Conservation (phyloP, 1,284 basidiomycete genomes). For the Austroboletus novae-zelandiae region DNA sequence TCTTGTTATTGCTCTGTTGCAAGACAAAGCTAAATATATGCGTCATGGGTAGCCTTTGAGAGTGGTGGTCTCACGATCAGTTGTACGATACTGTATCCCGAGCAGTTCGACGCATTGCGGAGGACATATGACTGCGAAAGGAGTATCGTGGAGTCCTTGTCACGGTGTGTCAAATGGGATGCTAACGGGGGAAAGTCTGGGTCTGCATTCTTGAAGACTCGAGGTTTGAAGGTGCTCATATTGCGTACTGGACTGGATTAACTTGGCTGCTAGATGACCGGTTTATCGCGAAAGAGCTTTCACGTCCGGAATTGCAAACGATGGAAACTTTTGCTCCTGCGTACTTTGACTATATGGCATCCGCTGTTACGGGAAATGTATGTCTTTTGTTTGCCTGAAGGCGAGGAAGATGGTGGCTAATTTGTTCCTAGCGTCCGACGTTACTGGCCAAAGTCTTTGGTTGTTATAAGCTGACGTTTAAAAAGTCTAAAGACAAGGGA, state of each 20-base stretch:
- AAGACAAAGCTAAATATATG: conserved; percentile 1
- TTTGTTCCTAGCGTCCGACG: conserved; percentile 74
- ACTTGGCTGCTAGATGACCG: conserved; percentile 73
- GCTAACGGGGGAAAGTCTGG: conserved; percentile 96
- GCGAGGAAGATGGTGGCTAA: conserved; percentile 1
- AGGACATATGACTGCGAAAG: conserved; percentile 92
- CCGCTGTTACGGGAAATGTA: conserved; percentile 77
- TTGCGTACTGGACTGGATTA: neutral
- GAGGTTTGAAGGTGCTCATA: conserved; percentile 51
- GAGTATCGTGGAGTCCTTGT: conserved; percentile 90
- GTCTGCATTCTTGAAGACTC: conserved; percentile 93
- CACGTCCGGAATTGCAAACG: conserved; percentile 87
- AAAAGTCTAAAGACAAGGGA: conserved; percentile 70
- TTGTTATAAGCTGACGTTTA: conserved; percentile 94
- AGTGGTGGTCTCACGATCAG: conserved; percentile 91
- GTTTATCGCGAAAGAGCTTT: conserved; percentile 97
- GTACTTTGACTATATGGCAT: conserved; percentile 97
- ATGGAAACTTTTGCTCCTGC: conserved; percentile 97
- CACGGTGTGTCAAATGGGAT: conserved; percentile 96
- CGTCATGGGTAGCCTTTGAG: conserved; percentile 81
- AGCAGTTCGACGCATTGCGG: conserved; percentile 95
- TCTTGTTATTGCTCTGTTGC: conserved; percentile 10
- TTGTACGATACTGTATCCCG: conserved; percentile 94
- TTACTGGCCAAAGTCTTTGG: conserved; percentile 97
- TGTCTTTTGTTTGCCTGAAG: conserved; percentile 25